These are phyloP conservation scores for Tremellales sp. DNA, from an alignment of 1,284 basidiomycete genomes.

Conservation along the genomic window DNA sequence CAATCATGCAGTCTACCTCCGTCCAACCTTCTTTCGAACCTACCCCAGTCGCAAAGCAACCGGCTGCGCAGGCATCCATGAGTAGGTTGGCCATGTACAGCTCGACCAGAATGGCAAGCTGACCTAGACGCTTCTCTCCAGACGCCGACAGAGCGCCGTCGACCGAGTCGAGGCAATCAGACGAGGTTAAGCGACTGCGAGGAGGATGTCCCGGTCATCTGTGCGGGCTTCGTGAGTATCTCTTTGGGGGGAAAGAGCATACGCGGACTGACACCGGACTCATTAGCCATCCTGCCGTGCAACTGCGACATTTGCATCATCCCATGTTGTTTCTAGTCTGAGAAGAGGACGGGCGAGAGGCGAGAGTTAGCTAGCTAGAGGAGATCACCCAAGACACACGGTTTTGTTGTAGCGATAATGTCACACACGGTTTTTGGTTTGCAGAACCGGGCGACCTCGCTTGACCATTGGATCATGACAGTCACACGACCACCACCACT, in stretches of 20 bases:
- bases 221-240: constrained; percentile 40
- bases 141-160: constrained; percentile 1
- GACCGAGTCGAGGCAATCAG: constrained; percentile 16
- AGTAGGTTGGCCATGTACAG: constrained; percentile 18
- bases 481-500: too few species aligned
- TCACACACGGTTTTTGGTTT: too few species aligned
- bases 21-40: constrained; percentile 29
- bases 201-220: constrained; percentile 45
- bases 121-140: constrained; percentile 4
- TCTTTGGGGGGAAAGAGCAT: background rate
- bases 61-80: constrained; percentile 27
- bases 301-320: constrained; percentile 44
- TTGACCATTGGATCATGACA: too few species aligned
- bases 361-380: too few species aligned
- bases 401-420: too few species aligned
- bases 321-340: too few species aligned
- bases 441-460: too few species aligned
- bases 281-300: constrained; percentile 42
- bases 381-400: too few species aligned
- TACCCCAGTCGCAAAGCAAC: constrained; percentile 29
- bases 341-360: too few species aligned
- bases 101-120: background rate
- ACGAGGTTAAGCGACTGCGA: constrained; percentile 35
- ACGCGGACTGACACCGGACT: constrained; percentile 5
- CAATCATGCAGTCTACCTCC: constrained; percentile 6